Percentiles rank a stretch among this genome's conserved stretches.
Evolutionary conservation across 163 green algal genomes (phyloP).

Genomic region (Scenedesmus sp.): DNA sequence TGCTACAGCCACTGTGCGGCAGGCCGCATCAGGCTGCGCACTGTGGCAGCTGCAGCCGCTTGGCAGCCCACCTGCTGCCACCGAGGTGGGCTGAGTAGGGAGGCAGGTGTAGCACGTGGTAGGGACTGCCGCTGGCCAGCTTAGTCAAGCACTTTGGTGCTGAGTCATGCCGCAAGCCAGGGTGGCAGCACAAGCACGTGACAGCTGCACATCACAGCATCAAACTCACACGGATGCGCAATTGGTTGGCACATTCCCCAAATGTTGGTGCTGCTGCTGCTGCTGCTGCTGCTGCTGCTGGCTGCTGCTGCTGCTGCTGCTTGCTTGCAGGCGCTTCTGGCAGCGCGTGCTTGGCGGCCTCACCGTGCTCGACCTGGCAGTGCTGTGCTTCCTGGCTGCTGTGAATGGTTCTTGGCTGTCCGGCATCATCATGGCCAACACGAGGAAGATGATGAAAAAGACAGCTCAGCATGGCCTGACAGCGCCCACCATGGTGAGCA

Average conservation of each 20-base stretch:
- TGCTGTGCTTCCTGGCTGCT: background rate
- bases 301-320: background rate
- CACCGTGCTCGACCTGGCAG: background rate
- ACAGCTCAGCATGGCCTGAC: background rate
- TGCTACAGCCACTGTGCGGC: background rate
- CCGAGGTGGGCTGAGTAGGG: background rate
- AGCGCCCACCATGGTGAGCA: background rate
- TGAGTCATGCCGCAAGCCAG: background rate
- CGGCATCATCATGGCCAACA: background rate
- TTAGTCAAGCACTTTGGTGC: too few relatives aligned
- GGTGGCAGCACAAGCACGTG: background rate
- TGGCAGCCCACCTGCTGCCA: background rate
- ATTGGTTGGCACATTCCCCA: too few relatives aligned
- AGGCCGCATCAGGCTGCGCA: background rate
- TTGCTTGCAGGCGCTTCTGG: constrained; percentile 2
- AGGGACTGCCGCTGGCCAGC: too few relatives aligned
- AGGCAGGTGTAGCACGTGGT: too few relatives aligned
- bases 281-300: background rate
- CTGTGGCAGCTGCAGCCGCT: background rate
- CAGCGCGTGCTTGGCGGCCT: background rate
- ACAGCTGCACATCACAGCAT: background rate
- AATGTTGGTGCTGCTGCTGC: background rate
- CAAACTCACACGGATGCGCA: too few relatives aligned
- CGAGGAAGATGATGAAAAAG: background rate
- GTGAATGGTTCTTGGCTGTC: constrained; percentile 18